Evolutionary conservation across 148 eudicot species (phyloP), one percentile per base, ranked within the genome.

Genomic region (Tetragonia tetragonoides): DNA sequence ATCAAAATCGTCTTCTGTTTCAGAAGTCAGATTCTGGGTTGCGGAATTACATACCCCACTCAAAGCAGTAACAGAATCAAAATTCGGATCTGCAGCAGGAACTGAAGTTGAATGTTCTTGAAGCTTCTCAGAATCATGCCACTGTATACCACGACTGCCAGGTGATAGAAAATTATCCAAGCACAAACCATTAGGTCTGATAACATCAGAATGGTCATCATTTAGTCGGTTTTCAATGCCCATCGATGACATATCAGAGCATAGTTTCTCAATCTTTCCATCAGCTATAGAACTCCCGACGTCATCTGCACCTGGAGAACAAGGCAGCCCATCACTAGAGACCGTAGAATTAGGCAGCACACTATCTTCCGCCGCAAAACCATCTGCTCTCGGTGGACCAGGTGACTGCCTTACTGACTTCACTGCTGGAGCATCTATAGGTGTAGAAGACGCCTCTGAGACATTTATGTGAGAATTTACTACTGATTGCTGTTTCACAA

Each of bases 1-100:
- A 81, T 86, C 85, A 72, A 93, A 88, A 78, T 87, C 90, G 66
- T 89, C 87, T 81, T 85, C 89, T 65, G 76, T 76, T 76, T 79
- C 87, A 74, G 78, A 82, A 59, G 75, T 66, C 69, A 82, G 70
- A 74, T 75, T 85, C 76, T 87, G 89, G 24, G 72, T 41, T 51
- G 40, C 83, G 41, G 76, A 83, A 75, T 85, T 86, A 79, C 83
- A 67, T 38, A 49, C 47, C 39, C 72, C 86, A 40, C 34, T 77
- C 54, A 79, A 40, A 76, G 66, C 74, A 74, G 15, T 24, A 67
- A 46, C 63, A 64, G 81, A 82, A 60, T 80, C 78, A 28, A 68
- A 77, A n/a, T 81, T 53, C 34, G 56, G 70, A 82, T 84, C 79
- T 73, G 83, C 78, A 51, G 75, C 77, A 53, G 74, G 67, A 42